A percentile compares a stretch with the other conserved stretches of the same genome.
Conservation (phyloP, 83 land plant genomes). For the Picea abies region DNA sequence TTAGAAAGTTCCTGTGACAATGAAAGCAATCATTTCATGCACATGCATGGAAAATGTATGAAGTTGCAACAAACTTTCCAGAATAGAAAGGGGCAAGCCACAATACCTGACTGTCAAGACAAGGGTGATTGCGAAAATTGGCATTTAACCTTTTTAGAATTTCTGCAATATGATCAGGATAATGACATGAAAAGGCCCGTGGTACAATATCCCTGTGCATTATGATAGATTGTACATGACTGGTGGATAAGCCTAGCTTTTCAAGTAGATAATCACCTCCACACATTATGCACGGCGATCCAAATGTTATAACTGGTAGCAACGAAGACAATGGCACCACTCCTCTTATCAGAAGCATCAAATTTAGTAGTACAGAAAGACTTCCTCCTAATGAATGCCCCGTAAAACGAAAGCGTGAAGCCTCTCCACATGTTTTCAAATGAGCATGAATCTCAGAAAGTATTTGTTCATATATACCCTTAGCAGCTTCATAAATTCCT, state of each 20-base stretch:
- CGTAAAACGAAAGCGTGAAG: constrained; percentile 69
- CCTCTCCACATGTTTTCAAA: constrained; percentile 46
- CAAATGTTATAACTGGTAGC: constrained; percentile 82
- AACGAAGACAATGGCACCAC: constrained; percentile 61
- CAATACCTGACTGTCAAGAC: constrained; percentile 71
- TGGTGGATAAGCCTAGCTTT: constrained; percentile 59
- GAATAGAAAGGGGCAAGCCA: neutral
- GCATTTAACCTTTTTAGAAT: constrained; percentile 77
- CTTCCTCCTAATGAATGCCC: constrained; percentile 99
- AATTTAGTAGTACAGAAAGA: constrained; percentile 70
- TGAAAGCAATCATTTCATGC: no score
- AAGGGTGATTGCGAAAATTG: constrained; percentile 82
- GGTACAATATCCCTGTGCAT: constrained; percentile 96
- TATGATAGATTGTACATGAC: constrained; percentile 67
- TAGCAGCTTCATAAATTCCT: constrained; percentile 94
- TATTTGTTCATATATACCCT: constrained; percentile 82
- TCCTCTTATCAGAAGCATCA: constrained; percentile 79
- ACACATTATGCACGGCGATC: constrained; percentile 86
- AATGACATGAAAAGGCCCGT: constrained; percentile 81
- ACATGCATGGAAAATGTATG: neutral
- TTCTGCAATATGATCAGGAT: constrained; percentile 74
- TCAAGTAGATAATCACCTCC: constrained; percentile 77
- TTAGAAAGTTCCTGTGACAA: no score
- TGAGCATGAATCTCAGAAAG: constrained; percentile 70
- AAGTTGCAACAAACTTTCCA: neutral